A percentile compares a stretch with the other conserved stretches of the same genome.
These are phyloP conservation scores for Fragaria vesca DNA, from an alignment of 306 rosid genomes.

Conservation along the genomic window DNA sequence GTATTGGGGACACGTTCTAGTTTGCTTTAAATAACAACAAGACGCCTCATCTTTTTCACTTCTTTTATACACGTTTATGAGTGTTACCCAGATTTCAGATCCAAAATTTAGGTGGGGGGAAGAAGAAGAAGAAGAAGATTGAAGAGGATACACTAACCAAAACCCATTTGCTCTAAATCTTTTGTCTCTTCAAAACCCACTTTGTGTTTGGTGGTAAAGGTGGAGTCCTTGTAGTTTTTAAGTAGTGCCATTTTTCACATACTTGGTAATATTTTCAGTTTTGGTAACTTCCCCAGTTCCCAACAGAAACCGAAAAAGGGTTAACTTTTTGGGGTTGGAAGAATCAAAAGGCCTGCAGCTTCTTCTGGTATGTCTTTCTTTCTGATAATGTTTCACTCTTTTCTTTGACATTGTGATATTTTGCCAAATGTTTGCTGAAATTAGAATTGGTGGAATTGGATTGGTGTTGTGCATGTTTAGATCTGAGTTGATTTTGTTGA, in stretches of 20 bases:
- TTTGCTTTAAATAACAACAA: constrained; percentile 25
- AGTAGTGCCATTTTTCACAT: not conserved
- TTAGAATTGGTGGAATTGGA: not conserved
- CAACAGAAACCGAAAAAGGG: constrained; percentile 8
- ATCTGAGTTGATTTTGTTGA: constrained; percentile 35
- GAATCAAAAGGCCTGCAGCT: constrained; percentile 25
- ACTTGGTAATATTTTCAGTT: not conserved
- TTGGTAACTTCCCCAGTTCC: constrained; percentile 9
- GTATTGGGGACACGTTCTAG: not conserved
- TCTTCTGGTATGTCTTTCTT: constrained; percentile 36
- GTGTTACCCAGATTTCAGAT: constrained; percentile 27
- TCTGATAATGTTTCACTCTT: not conserved
- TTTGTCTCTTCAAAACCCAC: not conserved
- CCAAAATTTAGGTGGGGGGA: constrained; percentile 4
- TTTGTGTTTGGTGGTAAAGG: not conserved
- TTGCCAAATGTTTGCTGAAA: constrained; percentile 4
- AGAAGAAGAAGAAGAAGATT: not conserved
- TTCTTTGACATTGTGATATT: not conserved
- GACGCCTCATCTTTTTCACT: not conserved
- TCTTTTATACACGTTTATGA: not conserved
- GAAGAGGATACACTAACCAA: not conserved
- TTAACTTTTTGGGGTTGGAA: constrained; percentile 13
- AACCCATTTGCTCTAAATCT: constrained; percentile 3
- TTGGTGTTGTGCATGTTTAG: constrained; percentile 5
- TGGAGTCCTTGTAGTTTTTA: not conserved